Evolutionary conservation across 192 early-diverging fungal species (phyloP).

Genomic region (Coemansia guatemalensis): DNA sequence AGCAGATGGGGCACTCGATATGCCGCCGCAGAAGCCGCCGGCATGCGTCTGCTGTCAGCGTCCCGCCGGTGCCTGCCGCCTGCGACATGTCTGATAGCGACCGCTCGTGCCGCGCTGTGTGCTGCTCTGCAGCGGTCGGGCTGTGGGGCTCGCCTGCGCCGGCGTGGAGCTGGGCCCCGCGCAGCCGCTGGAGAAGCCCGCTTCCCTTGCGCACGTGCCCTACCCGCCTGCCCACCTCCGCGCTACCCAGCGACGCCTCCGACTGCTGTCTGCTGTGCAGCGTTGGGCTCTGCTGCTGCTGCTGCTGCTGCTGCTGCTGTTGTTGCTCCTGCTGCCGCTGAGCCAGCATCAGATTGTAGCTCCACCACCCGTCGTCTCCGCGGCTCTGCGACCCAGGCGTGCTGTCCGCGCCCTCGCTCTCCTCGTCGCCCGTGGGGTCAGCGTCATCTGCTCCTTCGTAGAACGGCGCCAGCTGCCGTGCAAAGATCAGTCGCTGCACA

Average conservation of each 20-base stretch:
- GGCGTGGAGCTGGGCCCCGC: background rate
- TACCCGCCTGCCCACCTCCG: background rate
- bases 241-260: background rate
- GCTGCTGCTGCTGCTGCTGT: constrained; percentile 1
- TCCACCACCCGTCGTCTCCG: constrained; percentile 52
- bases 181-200: constrained; percentile 42
- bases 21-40: constrained; percentile 41
- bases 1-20: constrained; percentile 96
- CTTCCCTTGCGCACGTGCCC: constrained; percentile 45
- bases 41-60: constrained; percentile 10
- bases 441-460: constrained; percentile 77
- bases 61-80: background rate
- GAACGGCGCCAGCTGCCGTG: constrained; percentile 79
- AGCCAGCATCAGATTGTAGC: constrained; percentile 52
- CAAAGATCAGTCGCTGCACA: constrained; percentile 72
- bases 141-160: background rate
- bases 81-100: constrained; percentile 27
- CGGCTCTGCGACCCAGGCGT: background rate
- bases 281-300: background rate
- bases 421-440: constrained; percentile 35
- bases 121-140: constrained; percentile 1
- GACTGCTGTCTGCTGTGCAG: background rate
- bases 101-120: constrained; percentile 27
- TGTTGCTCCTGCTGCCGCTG: constrained; percentile 29
- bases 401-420: background rate